Evolutionary conservation across 345 rosid genomes (phyloP), one percentile per base, ranked within the genome.

Genomic region (Eucalyptus paniculata): DNA sequence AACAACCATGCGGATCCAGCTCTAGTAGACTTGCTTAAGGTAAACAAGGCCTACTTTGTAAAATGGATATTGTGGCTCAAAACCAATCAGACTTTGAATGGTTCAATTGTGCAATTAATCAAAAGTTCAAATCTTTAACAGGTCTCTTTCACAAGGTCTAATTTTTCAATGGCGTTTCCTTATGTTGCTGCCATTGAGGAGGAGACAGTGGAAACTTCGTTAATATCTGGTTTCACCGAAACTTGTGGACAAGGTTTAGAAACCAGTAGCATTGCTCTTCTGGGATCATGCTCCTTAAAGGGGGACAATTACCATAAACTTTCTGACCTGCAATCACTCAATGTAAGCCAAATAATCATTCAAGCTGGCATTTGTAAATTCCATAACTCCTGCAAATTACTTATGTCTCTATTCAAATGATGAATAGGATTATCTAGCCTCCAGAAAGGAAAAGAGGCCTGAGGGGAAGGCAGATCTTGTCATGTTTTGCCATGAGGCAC

Each of bases 131-230:
- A 44, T 88, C 89, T n/a, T 88, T 90, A 50, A 89, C 96, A 98
- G 99, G 95, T 50, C 86, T 95, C 96, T 19, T 95, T 90, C 92
- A 91, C 92, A 26, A 91, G 89, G 58, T 95, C 99, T 91, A 98
- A 96, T 90, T 96, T 96, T 91, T 98, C 99, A 86, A 85, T 97
- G 98, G 99, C 97, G 50, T 98, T 97, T 91, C 99, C 99, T 26
- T 98, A 95, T 87, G 94, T 98, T 92, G 88, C 94, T 90, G 91
- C 96, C 51, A 92, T 96, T n/a, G 94, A 93, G 92, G 95, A 95
- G 90, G 96, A 96, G 92, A 92, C 95, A 77, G 94, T 98, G 95
- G 98, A 96, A 92, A 93, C 77, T 88, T 91, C 93, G 54, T 94
- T 98, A 94, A 90, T 97, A 91, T 94, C 96, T 47, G 96, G 94